phyloP scores from a whole-genome alignment of 1,139 yeast genomes.

The Saccharomyces hybrid region DNA sequence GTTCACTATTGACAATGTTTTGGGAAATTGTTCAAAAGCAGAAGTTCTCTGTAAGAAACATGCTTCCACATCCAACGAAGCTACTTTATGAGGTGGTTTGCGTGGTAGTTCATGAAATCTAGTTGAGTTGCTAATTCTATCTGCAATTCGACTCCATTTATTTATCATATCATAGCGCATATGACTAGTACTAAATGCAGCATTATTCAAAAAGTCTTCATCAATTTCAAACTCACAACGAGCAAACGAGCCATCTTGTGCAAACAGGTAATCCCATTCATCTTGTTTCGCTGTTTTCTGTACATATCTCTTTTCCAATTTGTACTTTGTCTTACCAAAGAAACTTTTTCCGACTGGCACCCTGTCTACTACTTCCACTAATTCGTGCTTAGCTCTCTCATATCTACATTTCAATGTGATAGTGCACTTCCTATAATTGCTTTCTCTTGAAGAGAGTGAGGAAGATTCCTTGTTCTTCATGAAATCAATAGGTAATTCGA shows the following conservation, averaged over 20 bases:
- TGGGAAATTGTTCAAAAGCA: constrained; percentile 53
- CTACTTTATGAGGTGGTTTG: constrained; percentile 55
- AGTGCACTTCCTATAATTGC: constrained; percentile 43
- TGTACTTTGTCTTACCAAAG: constrained; percentile 36
- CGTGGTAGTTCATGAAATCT: constrained; percentile 19
- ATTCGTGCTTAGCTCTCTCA: constrained; percentile 43
- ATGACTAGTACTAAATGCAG: constrained; percentile 25
- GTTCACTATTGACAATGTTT: constrained; percentile 53
- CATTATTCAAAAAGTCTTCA: constrained; percentile 28
- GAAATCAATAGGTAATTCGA: constrained; percentile 54
- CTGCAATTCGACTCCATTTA: constrained; percentile 62
- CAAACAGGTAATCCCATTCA: constrained; percentile 51
- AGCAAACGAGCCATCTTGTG: constrained; percentile 85
- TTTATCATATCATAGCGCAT: constrained; percentile 61
- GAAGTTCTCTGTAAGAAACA: constrained; percentile 60
- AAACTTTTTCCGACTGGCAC: constrained; percentile 33
- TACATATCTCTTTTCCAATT: constrained; percentile 42
- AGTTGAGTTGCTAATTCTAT: constrained; percentile 30
- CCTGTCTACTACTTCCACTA: constrained; percentile 53
- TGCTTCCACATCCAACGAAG: constrained; percentile 63
- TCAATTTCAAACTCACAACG: constrained; percentile 61
- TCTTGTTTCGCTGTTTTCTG: constrained; percentile 45
- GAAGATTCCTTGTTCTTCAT: constrained; percentile 6
- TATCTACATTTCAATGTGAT: constrained; percentile 67
- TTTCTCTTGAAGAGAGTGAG: background rate